A percentile compares a stretch with the other conserved stretches of the same genome.
Evolutionary conservation across 2,329 filamentous ascomycete genomes (phyloP).

Genomic region (Aspergillus jensenii): DNA sequence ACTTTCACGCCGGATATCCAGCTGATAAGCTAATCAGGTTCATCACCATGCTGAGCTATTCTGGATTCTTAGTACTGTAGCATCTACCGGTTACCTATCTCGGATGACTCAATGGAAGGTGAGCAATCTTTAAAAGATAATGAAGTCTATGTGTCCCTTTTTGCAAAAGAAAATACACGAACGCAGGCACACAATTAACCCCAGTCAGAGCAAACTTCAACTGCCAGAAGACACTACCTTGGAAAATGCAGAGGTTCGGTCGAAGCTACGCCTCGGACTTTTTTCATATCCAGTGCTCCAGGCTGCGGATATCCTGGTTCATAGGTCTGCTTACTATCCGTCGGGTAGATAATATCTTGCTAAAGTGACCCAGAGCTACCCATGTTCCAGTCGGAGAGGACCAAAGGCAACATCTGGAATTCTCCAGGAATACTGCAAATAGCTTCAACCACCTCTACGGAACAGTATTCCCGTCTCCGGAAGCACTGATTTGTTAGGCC

Average conservation of each 20-base stretch:
- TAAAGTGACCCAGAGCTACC: slow-evolving; percentile 62
- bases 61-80: slow-evolving; percentile 93
- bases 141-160: neutral
- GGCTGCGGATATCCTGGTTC: slow-evolving; percentile 89
- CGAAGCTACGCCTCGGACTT: slow-evolving; percentile 76
- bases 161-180: neutral
- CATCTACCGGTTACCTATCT: slow-evolving; percentile 88
- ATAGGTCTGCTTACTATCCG: slow-evolving; percentile 54
- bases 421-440: slow-evolving; percentile 79
- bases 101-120: slow-evolving; percentile 99
- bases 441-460: slow-evolving; percentile 81
- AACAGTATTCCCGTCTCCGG: slow-evolving; percentile 62
- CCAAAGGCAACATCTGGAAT: slow-evolving; percentile 90
- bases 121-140: slow-evolving; percentile 14
- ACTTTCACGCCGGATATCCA: neutral
- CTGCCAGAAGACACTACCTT: slow-evolving; percentile 60
- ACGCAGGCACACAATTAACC: slow-evolving; percentile 5
- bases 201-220: slow-evolving; percentile 67
- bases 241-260: slow-evolving; percentile 56
- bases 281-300: slow-evolving; percentile 97
- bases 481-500: slow-evolving; percentile 67
- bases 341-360: slow-evolving; percentile 2
- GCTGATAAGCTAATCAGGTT: slow-evolving; percentile 51
- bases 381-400: slow-evolving; percentile 97
- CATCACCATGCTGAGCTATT: slow-evolving; percentile 83